Conservation (phyloP, 208 protist species). For the Trypanosomatidae sp. region DNA sequence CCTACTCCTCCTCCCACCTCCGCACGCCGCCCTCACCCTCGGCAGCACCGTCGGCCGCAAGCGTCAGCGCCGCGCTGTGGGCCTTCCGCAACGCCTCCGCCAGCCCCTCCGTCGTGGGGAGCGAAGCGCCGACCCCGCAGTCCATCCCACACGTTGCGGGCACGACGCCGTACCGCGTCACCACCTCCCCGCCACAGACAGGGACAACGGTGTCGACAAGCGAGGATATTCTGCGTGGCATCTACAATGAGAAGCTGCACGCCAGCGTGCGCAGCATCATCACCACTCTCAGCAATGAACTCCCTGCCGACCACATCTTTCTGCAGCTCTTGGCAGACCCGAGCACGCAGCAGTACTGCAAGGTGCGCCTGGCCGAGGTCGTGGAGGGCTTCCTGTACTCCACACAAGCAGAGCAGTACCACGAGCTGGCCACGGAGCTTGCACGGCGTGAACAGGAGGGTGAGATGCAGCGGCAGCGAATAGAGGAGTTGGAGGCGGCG, state of each 20-base stretch:
- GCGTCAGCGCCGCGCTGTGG: too few species aligned
- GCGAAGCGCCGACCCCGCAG: neutral
- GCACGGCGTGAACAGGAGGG: conserved; percentile 51
- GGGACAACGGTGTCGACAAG: conserved; percentile 9
- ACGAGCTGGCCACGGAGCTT: conserved; percentile 66
- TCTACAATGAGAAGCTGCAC: conserved; percentile 78
- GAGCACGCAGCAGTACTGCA: conserved; percentile 65
- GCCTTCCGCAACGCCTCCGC: too few species aligned
- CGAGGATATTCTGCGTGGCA: conserved; percentile 35
- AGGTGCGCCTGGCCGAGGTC: conserved; percentile 74
- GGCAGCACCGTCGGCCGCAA: too few species aligned
- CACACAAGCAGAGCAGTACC: conserved; percentile 71
- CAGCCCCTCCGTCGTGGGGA: too few species aligned
- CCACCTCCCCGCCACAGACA: neutral
- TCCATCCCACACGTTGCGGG: neutral
- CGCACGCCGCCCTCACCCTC: too few species aligned
- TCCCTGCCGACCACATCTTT: conserved; percentile 77
- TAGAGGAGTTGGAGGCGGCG: conserved; percentile 40
- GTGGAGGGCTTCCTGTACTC: conserved; percentile 79
- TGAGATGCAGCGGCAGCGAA: conserved; percentile 25
- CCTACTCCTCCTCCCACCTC: too few species aligned
- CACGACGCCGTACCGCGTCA: neutral
- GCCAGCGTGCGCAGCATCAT: conserved; percentile 61
- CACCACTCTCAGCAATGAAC: conserved; percentile 41
- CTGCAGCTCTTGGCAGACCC: conserved; percentile 71